Conservation (phyloP, 805 yeast species). For the Monosporozyma unispora region DNA sequence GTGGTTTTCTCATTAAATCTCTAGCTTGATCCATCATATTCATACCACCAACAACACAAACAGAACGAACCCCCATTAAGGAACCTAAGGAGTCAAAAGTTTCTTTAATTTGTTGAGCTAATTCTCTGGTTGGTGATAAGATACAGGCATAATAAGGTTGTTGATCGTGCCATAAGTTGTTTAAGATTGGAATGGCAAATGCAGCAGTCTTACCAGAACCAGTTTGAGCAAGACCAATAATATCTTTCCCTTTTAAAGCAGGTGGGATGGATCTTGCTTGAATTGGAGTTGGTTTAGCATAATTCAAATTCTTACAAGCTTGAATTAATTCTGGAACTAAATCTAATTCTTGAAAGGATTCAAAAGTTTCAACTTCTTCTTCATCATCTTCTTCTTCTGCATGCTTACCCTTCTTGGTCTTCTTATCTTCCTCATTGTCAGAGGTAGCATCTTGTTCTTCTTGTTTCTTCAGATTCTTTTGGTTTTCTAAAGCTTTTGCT, state of each 20-base stretch:
- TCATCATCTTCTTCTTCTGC: constrained; percentile 7
- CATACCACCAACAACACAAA: constrained; percentile 95
- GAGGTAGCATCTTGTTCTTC: constrained; percentile 4
- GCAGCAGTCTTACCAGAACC: constrained; percentile 99
- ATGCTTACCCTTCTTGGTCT: not conserved
- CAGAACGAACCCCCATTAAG: constrained; percentile 83
- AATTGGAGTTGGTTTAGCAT: constrained; percentile 82
- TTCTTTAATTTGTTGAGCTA: constrained; percentile 82
- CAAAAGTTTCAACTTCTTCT: constrained; percentile 22
- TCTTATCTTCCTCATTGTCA: constrained; percentile 5
- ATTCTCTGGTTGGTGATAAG: constrained; percentile 76
- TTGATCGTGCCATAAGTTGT: constrained; percentile 83
- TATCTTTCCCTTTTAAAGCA: constrained; percentile 83
- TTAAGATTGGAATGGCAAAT: constrained; percentile 90
- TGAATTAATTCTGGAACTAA: constrained; percentile 72
- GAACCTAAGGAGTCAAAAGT: constrained; percentile 92
- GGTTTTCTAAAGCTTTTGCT: constrained; percentile 32
- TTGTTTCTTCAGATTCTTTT: constrained; percentile 12
- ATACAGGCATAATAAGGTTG: constrained; percentile 84
- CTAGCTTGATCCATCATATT: constrained; percentile 97
- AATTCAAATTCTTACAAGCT: constrained; percentile 68
- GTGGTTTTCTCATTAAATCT: constrained; percentile 89
- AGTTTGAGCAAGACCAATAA: constrained; percentile 93
- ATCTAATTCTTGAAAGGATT: constrained; percentile 47
- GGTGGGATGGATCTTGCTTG: constrained; percentile 87